Conservation (phyloP, 192 early-diverging fungal species). For the Neocallimastix lanati region DNA sequence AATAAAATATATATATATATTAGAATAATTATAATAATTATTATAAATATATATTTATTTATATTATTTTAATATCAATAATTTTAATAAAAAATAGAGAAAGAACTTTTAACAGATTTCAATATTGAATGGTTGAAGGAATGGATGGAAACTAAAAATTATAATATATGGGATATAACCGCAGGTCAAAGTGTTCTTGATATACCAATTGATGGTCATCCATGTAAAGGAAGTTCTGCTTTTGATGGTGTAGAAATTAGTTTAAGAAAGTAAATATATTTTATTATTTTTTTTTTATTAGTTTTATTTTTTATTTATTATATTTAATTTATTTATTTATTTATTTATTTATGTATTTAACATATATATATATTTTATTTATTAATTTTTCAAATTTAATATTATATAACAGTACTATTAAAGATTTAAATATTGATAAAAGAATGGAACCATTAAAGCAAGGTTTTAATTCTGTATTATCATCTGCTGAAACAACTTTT, state of each 20-base stretch:
- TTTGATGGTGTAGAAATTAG: constrained; percentile 8
- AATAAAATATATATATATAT: neutral
- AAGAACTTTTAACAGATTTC: constrained; percentile 46
- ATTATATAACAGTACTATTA: neutral
- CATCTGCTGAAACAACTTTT: neutral
- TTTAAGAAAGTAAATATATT: neutral
- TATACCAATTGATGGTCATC: constrained; percentile 32
- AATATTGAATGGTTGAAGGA: constrained; percentile 35
- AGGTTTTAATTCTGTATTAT: neutral
- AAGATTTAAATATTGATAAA: neutral
- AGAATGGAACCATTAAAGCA: neutral
- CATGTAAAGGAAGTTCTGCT: constrained; percentile 15
- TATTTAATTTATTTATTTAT: too few relatives aligned
- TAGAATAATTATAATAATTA: neutral
- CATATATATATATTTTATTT: too few relatives aligned
- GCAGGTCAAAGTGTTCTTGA: constrained; percentile 35
- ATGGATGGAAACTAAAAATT: constrained; percentile 50
- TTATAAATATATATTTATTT: too few relatives aligned
- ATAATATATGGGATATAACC: constrained; percentile 41
- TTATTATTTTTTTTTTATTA: neutral
- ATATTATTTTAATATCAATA: too few relatives aligned
- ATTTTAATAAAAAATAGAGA: too few relatives aligned
- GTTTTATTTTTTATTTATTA: too few relatives aligned
- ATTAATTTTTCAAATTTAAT: too few relatives aligned
- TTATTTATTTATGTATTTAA: too few relatives aligned